Percentiles rank a stretch among this genome's conserved stretches.
Evolutionary conservation across 306 rosid genomes (phyloP).

Genomic region (Castanea sativa): DNA sequence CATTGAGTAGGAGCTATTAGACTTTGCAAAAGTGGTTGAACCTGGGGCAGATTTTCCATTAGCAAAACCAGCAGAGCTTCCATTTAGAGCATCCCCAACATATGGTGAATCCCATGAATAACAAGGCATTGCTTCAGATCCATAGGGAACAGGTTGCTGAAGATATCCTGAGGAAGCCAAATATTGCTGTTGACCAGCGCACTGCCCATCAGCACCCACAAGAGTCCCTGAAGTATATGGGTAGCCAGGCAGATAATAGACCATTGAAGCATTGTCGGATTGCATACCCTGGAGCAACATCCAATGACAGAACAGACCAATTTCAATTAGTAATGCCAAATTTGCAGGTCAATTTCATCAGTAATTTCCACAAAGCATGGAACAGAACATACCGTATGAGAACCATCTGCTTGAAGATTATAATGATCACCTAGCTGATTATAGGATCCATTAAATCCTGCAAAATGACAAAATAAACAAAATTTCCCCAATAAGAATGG

Average conservation of each 20-base stretch:
- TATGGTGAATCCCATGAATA: conserved; percentile 37
- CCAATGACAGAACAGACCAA: background rate
- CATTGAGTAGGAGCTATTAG: conserved; percentile 29
- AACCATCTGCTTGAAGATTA: conserved; percentile 23
- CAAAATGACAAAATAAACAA: background rate
- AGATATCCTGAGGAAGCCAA: conserved; percentile 44
- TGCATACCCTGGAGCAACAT: conserved; percentile 36
- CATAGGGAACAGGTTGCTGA: conserved; percentile 45
- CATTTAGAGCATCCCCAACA: conserved; percentile 34
- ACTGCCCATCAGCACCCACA: conserved; percentile 37
- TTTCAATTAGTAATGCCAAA: background rate
- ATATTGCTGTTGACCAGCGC: conserved; percentile 44
- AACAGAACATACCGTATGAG: conserved; percentile 33
- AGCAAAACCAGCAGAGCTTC: conserved; percentile 23
- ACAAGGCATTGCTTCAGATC: conserved; percentile 51
- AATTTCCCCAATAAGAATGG: background rate
- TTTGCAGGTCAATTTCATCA: background rate
- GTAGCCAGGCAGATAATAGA: conserved; percentile 29
- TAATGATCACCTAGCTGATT: conserved; percentile 18
- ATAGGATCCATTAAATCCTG: conserved; percentile 43
- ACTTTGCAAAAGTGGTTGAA: conserved; percentile 32
- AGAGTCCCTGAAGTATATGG: conserved; percentile 34
- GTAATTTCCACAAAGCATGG: background rate
- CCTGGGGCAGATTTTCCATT: conserved; percentile 28
- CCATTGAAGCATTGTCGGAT: conserved; percentile 31